Conservation (phyloP, 257 asterid genomes). For the Solanum boliviense region DNA sequence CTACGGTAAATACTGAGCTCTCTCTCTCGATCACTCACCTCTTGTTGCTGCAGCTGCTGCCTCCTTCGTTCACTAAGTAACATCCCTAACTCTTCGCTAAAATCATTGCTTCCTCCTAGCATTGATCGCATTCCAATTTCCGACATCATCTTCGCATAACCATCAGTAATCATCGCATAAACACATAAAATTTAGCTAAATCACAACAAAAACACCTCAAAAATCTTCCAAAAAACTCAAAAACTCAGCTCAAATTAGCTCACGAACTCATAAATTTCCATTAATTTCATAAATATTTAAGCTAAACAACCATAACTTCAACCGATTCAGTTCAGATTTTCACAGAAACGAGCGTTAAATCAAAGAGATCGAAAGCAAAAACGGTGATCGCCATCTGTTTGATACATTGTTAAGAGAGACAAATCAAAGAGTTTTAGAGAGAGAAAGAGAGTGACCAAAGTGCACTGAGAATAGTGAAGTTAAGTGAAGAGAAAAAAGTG, state of each 20-base stretch:
- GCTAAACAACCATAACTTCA: neutral
- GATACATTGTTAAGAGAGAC: constrained; percentile 11
- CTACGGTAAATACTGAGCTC: constrained; percentile 45
- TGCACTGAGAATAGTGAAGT: constrained; percentile 15
- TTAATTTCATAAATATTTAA: neutral
- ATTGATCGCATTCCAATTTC: constrained; percentile 36
- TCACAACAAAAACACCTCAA: neutral
- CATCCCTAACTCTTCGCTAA: constrained; percentile 38
- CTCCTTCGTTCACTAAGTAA: constrained; percentile 29
- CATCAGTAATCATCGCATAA: constrained; percentile 28
- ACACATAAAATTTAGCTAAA: neutral
- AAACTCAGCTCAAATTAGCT: neutral
- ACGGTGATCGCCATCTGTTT: neutral
- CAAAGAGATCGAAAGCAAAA: neutral
- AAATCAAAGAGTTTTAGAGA: neutral
- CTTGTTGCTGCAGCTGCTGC: constrained; percentile 20
- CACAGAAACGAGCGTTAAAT: neutral
- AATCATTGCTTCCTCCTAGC: constrained; percentile 25
- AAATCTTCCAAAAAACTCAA: neutral
- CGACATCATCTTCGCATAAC: constrained; percentile 35
- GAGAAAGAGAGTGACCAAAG: neutral
- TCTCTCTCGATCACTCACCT: constrained; percentile 32
- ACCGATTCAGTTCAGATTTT: neutral
- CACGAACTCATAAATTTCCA: neutral
- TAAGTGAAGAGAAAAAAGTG: neutral